Conservation (phyloP, 2,329 filamentous ascomycete species). For the Botryotinia globosa region DNA sequence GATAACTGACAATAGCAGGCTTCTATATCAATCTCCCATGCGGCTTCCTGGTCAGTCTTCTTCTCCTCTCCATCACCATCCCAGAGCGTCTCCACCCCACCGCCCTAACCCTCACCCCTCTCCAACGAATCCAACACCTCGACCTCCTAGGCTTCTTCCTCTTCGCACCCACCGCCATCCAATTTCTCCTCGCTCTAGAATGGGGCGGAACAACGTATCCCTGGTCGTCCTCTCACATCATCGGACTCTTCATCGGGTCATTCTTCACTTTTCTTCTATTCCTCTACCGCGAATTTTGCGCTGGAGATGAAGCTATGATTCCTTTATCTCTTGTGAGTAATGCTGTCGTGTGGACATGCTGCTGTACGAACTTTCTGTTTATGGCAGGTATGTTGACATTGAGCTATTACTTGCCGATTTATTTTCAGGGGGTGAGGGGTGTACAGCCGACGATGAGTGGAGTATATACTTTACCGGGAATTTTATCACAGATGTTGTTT, state of each 20-base stretch:
- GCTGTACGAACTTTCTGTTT: constrained; percentile 18
- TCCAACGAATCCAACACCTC: constrained; percentile 29
- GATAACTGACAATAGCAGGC: constrained; percentile 24
- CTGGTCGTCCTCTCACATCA: constrained; percentile 33
- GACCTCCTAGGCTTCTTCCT: constrained; percentile 39
- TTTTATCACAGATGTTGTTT: constrained; percentile 34
- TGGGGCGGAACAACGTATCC: constrained; percentile 37
- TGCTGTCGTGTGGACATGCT: constrained; percentile 27
- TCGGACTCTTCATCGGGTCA: constrained; percentile 31
- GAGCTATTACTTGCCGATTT: constrained; percentile 31
- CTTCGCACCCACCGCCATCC: constrained; percentile 38
- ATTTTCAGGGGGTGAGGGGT: constrained; percentile 46
- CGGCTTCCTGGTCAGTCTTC: constrained; percentile 38
- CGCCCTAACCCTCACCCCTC: not conserved
- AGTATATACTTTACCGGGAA: constrained; percentile 41
- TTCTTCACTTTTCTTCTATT: constrained; percentile 32
- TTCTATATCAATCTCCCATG: constrained; percentile 44
- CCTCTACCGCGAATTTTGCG: constrained; percentile 24
- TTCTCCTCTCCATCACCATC: constrained; percentile 41
- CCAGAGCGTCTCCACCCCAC: constrained; percentile 27
- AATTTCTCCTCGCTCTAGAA: constrained; percentile 40
- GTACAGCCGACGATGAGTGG: constrained; percentile 39
- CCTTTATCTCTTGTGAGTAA: constrained; percentile 29
- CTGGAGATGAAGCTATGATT: constrained; percentile 34
- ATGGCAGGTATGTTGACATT: not conserved